Evolutionary conservation across 352 stramenopile genomes (phyloP).

Genomic region (Phytophthora tentaculata): DNA sequence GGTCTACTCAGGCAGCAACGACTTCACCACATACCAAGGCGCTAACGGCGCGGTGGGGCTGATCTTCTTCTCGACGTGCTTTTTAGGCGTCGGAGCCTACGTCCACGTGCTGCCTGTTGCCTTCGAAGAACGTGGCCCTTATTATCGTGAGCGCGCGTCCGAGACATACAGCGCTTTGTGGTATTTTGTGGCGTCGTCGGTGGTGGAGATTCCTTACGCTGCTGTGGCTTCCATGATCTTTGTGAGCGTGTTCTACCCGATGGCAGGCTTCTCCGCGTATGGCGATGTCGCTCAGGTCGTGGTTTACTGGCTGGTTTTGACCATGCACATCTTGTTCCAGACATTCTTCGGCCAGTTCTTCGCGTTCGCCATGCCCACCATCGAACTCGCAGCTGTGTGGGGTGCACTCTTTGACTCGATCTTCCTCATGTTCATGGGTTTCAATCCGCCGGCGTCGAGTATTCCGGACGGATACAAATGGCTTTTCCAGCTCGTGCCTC

Average conservation of each 20-base stretch:
- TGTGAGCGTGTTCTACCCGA: conserved; percentile 71
- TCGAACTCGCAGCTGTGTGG: conserved; percentile 52
- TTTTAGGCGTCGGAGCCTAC: conserved; percentile 74
- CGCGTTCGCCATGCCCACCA: conserved; percentile 55
- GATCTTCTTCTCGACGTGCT: conserved; percentile 84
- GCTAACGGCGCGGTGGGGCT: conserved; percentile 62
- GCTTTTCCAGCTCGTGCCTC: conserved; percentile 49
- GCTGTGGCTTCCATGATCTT: conserved; percentile 60
- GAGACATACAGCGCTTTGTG: conserved; percentile 90
- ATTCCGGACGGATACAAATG: conserved; percentile 58
- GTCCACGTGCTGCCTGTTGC: conserved; percentile 75
- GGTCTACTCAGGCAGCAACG: conserved; percentile 46
- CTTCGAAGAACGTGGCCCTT: conserved; percentile 87
- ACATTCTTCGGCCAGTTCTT: conserved; percentile 72
- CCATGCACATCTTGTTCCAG: conserved; percentile 49
- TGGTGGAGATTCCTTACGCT: conserved; percentile 87
- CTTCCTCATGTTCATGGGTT: conserved; percentile 65
- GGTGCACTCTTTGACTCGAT: conserved; percentile 55
- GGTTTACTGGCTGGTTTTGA: conserved; percentile 50
- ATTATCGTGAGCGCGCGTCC: conserved; percentile 91
- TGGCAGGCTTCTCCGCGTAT: conserved; percentile 65
- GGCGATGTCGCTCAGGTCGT: conserved; percentile 40
- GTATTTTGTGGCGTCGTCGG: conserved; percentile 77
- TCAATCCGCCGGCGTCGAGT: conserved; percentile 46
- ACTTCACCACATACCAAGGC: conserved; percentile 47